Conservation (phyloP, 2,329 filamentous ascomycete species). For the Corinectria fuckeliana region DNA sequence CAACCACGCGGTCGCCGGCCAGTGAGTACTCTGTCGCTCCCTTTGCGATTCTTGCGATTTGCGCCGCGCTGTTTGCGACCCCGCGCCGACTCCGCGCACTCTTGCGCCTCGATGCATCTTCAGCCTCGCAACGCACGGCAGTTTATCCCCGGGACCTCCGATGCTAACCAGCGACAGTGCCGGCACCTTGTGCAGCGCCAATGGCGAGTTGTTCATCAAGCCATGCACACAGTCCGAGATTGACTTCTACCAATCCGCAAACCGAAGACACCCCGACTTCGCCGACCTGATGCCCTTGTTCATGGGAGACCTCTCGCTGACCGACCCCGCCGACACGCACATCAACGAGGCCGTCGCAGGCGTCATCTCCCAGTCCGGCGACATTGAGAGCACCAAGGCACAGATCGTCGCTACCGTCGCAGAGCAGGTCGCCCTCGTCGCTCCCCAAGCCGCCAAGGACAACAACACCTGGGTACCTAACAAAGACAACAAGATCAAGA, state of each 20-base stretch:
- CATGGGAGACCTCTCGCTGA: conserved; percentile 80
- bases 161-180: conserved; percentile 63
- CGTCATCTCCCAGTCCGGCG: conserved; percentile 48
- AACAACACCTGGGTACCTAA: conserved; percentile 54
- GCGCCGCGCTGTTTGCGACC: conserved; percentile 12
- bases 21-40: conserved; percentile 63
- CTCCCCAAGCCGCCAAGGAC: conserved; percentile 23
- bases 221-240: conserved; percentile 88
- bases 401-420: conserved; percentile 43
- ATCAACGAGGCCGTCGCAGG: conserved; percentile 57
- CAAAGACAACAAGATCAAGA: conserved; percentile 69
- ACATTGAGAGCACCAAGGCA: conserved; percentile 43
- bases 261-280: conserved; percentile 72
- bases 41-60: neutral
- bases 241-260: conserved; percentile 83
- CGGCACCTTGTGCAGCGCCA: conserved; percentile 83
- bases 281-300: conserved; percentile 83
- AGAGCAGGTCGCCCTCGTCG: conserved; percentile 40
- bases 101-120: neutral
- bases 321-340: conserved; percentile 55
- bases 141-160: neutral
- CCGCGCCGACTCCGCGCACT: conserved; percentile 8
- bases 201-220: conserved; percentile 90
- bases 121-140: conserved; percentile 9
- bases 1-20: conserved; percentile 80